Percentiles rank a stretch among this genome's conserved stretches.
Conservation (phyloP, 164 flowering plant species). For the Piper longum region DNA sequence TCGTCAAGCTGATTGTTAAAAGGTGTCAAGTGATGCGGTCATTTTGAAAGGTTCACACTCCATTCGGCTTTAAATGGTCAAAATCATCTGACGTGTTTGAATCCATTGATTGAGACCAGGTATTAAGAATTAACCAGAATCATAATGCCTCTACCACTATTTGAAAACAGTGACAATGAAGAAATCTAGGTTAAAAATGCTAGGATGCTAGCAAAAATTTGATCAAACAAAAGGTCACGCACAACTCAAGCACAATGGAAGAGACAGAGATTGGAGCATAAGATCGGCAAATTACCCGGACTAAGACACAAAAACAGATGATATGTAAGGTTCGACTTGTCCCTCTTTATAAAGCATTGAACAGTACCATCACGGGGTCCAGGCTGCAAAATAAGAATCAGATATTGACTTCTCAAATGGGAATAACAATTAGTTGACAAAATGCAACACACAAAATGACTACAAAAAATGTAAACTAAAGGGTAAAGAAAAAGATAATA, state of each 20-base stretch:
- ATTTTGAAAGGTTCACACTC: too few species aligned
- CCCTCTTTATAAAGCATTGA: constrained; percentile 88
- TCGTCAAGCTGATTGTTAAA: too few species aligned
- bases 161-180: too few species aligned
- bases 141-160: too few species aligned
- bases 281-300: constrained; percentile 44
- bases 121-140: too few species aligned
- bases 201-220: too few species aligned
- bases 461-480: neutral
- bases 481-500: neutral
- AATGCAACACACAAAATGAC: neutral
- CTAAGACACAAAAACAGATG: constrained; percentile 81
- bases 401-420: neutral
- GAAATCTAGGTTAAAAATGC: too few species aligned
- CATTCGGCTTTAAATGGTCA: too few species aligned
- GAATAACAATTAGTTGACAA: neutral
- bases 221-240: neutral
- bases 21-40: too few species aligned
- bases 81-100: too few species aligned
- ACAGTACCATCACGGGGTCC: constrained; percentile 82
- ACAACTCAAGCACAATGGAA: too few species aligned
- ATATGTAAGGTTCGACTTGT: constrained; percentile 70
- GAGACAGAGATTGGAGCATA: neutral
- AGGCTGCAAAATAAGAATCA: constrained; percentile 34
- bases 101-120: too few species aligned